Percentiles rank a stretch among this genome's conserved stretches.
phyloP scores from a whole-genome alignment of 306 rosid genomes.

The Lablab purpureus region DNA sequence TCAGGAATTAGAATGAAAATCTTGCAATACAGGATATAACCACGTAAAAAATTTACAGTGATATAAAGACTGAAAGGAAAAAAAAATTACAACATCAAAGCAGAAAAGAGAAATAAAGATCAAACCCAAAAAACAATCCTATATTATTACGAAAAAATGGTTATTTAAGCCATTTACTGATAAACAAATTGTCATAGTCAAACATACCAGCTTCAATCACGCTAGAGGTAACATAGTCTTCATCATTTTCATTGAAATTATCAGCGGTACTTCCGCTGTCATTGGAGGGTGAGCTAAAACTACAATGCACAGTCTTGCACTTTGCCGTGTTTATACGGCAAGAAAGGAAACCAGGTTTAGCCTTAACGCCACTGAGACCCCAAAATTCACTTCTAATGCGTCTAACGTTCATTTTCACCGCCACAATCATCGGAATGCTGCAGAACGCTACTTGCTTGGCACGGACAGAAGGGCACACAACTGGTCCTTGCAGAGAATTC shows the following conservation, averaged over 20 bases:
- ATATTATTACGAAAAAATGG: not conserved
- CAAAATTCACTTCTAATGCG: conserved; percentile 67
- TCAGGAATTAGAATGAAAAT: too few relatives aligned
- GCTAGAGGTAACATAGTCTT: conserved; percentile 86
- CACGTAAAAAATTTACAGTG: too few relatives aligned
- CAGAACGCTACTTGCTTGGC: conserved; percentile 69
- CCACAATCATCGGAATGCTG: conserved; percentile 63
- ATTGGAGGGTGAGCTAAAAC: conserved; percentile 74
- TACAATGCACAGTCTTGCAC: conserved; percentile 66
- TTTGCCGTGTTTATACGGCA: conserved; percentile 51
- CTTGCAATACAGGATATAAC: not conserved
- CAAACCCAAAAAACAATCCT: not conserved
- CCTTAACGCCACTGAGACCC: conserved; percentile 59
- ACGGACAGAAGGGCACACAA: conserved; percentile 71
- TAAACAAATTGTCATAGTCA: conserved; percentile 1
- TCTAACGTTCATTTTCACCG: conserved; percentile 53
- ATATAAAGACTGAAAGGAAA: not conserved
- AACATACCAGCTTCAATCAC: conserved; percentile 93
- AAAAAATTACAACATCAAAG: not conserved
- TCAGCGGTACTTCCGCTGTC: conserved; percentile 83
- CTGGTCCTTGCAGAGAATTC: conserved; percentile 91
- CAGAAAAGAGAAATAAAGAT: not conserved
- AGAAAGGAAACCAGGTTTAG: conserved; percentile 54
- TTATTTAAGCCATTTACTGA: not conserved
- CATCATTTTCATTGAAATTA: conserved; percentile 86